Percentiles rank a stretch among this genome's conserved stretches.
phyloP scores from a whole-genome alignment of 495 filamentous ascomycete species.

The Penicillium odoratum region DNA sequence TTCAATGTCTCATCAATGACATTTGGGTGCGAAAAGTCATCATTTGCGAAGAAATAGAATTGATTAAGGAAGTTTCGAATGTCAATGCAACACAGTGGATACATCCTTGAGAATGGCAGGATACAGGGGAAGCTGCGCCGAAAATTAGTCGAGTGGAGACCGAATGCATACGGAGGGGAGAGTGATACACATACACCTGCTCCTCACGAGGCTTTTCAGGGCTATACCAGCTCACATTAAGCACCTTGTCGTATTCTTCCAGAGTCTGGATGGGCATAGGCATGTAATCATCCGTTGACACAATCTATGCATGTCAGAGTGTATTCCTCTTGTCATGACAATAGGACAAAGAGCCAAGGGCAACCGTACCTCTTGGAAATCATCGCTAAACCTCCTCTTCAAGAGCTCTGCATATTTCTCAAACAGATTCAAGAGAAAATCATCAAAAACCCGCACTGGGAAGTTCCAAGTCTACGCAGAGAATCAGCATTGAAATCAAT shows the following conservation, averaged over 20 bases:
- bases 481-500: slow-evolving; percentile 13
- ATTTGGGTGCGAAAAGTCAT: slow-evolving; percentile 83
- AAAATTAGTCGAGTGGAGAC: slow-evolving; percentile 12
- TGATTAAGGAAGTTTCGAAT: slow-evolving; percentile 96
- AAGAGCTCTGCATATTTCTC: slow-evolving; percentile 91
- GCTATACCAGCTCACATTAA: slow-evolving; percentile 89
- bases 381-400: slow-evolving; percentile 84
- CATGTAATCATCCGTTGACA: slow-evolving; percentile 98
- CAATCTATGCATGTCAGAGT: slow-evolving; percentile 59
- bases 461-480: slow-evolving; percentile 79
- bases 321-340: not conserved
- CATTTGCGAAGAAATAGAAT: slow-evolving; percentile 93
- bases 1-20: slow-evolving; percentile 88
- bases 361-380: slow-evolving; percentile 77
- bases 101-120: slow-evolving; percentile 98
- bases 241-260: slow-evolving; percentile 94
- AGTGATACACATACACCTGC: slow-evolving; percentile 58
- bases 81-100: slow-evolving; percentile 94
- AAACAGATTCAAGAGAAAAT: slow-evolving; percentile 82
- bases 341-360: not conserved
- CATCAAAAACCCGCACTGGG: slow-evolving; percentile 74
- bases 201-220: slow-evolving; percentile 76
- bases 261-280: slow-evolving; percentile 89
- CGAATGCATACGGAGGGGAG: not conserved
- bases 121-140: slow-evolving; percentile 76